Conservation (phyloP, 2,329 filamentous ascomycete genomes). For the Elsinoe australis region DNA sequence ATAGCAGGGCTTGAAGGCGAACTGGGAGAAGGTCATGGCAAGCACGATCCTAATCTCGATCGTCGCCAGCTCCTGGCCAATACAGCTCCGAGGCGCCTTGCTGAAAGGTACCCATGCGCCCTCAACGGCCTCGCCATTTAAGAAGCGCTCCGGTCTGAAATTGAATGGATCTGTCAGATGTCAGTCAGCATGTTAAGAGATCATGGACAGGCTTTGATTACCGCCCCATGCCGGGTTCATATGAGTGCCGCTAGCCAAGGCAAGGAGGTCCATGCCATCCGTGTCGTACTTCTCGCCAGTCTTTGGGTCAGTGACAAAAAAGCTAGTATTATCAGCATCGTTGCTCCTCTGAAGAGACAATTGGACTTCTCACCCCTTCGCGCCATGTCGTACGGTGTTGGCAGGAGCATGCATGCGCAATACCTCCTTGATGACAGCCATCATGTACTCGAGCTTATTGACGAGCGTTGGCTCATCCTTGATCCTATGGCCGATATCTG, state of each 20-base stretch:
- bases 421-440: conserved; percentile 47
- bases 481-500: conserved; percentile 28
- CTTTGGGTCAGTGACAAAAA: conserved; percentile 37
- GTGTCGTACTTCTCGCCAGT: conserved; percentile 39
- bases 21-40: conserved; percentile 43
- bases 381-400: conserved; percentile 36
- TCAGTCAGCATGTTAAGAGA: conserved; percentile 3
- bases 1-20: conserved; percentile 42
- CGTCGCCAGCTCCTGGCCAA: conserved; percentile 51
- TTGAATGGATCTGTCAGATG: conserved; percentile 14
- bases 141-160: conserved; percentile 46
- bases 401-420: conserved; percentile 47
- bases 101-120: conserved; percentile 51
- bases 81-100: conserved; percentile 48
- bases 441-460: conserved; percentile 46
- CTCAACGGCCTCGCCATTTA: conserved; percentile 31
- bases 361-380: conserved; percentile 17
- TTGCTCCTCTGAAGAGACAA: no score
- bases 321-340: no score
- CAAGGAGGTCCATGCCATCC: conserved; percentile 38
- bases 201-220: conserved; percentile 29
- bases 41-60: conserved; percentile 47
- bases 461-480: conserved; percentile 39
- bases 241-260: conserved; percentile 35
- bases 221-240: conserved; percentile 35